Evolutionary conservation across 768 basidiomycete species (phyloP), one percentile per base, ranked within the genome.

Genomic region (Phaffia tasmanica): DNA sequence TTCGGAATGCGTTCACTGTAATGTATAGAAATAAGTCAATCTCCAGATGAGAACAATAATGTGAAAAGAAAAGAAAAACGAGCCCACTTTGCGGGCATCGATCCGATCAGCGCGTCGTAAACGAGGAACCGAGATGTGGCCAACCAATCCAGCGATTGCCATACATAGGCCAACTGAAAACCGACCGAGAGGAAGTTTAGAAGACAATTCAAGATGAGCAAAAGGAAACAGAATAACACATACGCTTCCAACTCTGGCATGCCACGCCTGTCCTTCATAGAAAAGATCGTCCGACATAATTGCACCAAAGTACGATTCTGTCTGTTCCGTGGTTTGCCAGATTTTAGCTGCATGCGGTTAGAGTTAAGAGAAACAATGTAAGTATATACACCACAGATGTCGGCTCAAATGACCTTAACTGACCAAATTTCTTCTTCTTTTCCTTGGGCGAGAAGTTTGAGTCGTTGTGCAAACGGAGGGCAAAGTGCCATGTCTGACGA

Each of bases 401-500:
- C 7, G 29, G 42, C n/a, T 5, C 23, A 47, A 21, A 29, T 25
- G 42, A 25, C 7, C 19, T 53, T 4, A 9, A 57, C 63, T 48
- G 7, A 64, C 63, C 51, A 35, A 59, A 57, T 14, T 59, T 30
- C 23, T 58, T 50, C 4, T 51, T 29, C 51, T 60, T 65, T 25
- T 58, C 57, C 23, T 65, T 42, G 50, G 57, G 50, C 49, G 64
- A 19, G 1, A 50, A 5, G 27, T 19, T 35, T 21, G 49, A 27
- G 15, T 61, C 59, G n/a, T 59, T 50, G 27, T 65, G 58, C n/a
- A 42, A 48, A 0, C 58, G 64, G 32, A 65, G 47, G 27, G 64
- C 57, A 19, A 60, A 65, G 48, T 65, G 56, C 64, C 64, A 65
- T 32, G 59, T 46, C 58, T 59, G 32, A n/a, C n/a, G 48, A 3